phyloP scores from a whole-genome alignment of 164 flowering plant genomes.

The Magnolia officinalis region DNA sequence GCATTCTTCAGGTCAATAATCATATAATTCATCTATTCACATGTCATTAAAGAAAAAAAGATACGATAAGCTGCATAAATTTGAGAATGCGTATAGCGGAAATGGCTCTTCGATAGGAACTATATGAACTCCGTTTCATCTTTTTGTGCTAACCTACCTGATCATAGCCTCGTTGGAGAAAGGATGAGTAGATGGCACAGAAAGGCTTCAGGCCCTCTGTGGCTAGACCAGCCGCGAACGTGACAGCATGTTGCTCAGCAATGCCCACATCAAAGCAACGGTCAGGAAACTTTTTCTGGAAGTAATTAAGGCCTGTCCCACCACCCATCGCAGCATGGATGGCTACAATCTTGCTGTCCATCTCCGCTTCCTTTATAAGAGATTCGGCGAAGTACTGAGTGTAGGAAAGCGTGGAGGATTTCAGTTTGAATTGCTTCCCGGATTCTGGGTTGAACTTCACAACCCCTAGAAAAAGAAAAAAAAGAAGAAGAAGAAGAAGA shows the following conservation, averaged over 20 bases:
- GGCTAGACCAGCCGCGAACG: slow-evolving; percentile 96
- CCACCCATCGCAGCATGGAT: slow-evolving; percentile 99
- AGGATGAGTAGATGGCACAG: slow-evolving; percentile 90
- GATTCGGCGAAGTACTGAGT: slow-evolving; percentile 88
- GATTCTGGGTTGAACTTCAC: slow-evolving; percentile 71
- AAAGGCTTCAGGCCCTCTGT: slow-evolving; percentile 94
- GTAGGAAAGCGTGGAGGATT: slow-evolving; percentile 63
- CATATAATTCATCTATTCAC: no score
- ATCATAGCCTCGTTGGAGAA: slow-evolving; percentile 89
- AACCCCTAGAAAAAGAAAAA: slow-evolving; percentile 51
- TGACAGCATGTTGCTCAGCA: slow-evolving; percentile 97
- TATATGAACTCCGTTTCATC: not conserved
- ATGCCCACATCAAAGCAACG: slow-evolving; percentile 95
- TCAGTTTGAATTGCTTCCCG: slow-evolving; percentile 77
- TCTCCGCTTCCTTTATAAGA: slow-evolving; percentile 75
- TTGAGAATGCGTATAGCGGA: no score
- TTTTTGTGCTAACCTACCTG: slow-evolving; percentile 40
- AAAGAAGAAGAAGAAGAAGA: slow-evolving; percentile 4
- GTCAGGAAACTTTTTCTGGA: slow-evolving; percentile 78
- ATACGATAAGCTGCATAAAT: no score
- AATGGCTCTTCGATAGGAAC: no score
- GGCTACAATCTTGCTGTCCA: slow-evolving; percentile 68
- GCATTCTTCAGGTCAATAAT: no score
- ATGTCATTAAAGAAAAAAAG: no score
- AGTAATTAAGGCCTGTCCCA: slow-evolving; percentile 87